Evolutionary conservation across 768 basidiomycete genomes (phyloP).

Genomic region (Trametes sanguinea): DNA sequence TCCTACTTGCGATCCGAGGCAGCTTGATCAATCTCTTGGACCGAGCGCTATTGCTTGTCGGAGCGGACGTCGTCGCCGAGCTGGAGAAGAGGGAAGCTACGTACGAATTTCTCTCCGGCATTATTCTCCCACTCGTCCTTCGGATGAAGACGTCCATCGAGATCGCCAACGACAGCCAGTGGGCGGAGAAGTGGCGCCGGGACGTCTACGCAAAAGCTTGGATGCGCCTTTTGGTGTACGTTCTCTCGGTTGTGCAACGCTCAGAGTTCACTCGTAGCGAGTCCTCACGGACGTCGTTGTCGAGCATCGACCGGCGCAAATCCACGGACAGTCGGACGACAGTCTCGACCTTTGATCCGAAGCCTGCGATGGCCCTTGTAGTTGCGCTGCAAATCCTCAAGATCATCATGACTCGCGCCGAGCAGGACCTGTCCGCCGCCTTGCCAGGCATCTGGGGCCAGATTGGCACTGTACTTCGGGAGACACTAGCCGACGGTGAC

Average conservation of each 20-base stretch:
- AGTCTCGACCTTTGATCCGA: conserved; percentile 29
- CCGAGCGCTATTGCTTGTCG: conserved; percentile 46
- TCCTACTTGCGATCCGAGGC: conserved; percentile 32
- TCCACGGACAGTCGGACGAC: conserved; percentile 44
- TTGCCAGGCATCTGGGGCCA: conserved; percentile 64
- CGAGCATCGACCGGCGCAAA: conserved; percentile 45
- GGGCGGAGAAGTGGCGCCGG: conserved; percentile 49
- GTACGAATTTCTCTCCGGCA: conserved; percentile 60
- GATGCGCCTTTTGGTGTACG: conserved; percentile 62
- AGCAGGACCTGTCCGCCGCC: conserved; percentile 54
- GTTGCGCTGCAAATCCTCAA: conserved; percentile 69
- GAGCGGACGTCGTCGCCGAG: conserved; percentile 54
- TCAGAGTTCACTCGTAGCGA: conserved; percentile 12
- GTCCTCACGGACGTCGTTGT: conserved; percentile 27
- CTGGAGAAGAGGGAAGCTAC: conserved; percentile 58
- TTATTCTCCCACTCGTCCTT: conserved; percentile 64
- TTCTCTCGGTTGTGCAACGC: conserved; percentile 53
- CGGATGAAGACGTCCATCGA: conserved; percentile 53
- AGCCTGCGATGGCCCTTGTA: conserved; percentile 38
- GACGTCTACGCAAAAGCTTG: conserved; percentile 51
- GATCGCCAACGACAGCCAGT: conserved; percentile 42
- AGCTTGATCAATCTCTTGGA: conserved; percentile 37
- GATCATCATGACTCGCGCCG: conserved; percentile 62
- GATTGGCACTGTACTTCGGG: conserved; percentile 54
- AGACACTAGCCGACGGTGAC: conserved; percentile 57